phyloP scores from a whole-genome alignment of 75 land plant species.

The Cryptomeria japonica region DNA sequence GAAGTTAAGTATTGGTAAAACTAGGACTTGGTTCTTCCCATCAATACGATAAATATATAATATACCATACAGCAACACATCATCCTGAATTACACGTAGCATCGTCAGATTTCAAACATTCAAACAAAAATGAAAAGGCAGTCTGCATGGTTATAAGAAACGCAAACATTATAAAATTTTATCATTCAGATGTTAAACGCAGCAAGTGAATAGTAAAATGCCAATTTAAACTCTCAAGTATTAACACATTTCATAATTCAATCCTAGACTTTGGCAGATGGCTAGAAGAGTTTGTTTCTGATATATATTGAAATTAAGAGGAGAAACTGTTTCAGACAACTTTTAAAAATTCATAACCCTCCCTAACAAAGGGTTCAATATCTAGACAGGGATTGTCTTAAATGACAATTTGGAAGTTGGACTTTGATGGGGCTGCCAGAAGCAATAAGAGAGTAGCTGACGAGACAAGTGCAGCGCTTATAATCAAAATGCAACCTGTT shows the following conservation, averaged over 20 bases:
- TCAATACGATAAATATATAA: neutral
- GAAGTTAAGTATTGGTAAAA: neutral
- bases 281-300: neutral
- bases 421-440: neutral
- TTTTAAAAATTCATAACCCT: neutral
- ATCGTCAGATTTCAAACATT: neutral
- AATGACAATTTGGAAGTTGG: neutral
- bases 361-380: neutral
- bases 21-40: neutral
- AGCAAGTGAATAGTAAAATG: neutral
- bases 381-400: neutral
- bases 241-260: neutral
- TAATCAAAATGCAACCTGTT: neutral
- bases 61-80: neutral
- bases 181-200: neutral
- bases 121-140: constrained; percentile 9
- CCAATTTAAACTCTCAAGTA: neutral
- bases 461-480: neutral
- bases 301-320: neutral
- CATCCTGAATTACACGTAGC: neutral
- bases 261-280: neutral
- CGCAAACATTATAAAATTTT: neutral
- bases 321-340: neutral
- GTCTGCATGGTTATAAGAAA: neutral
- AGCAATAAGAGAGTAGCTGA: neutral